A percentile compares a stretch with the other conserved stretches of the same genome.
phyloP scores from a whole-genome alignment of 2,329 filamentous ascomycete species.

The Chalaropsis thielavioides region DNA sequence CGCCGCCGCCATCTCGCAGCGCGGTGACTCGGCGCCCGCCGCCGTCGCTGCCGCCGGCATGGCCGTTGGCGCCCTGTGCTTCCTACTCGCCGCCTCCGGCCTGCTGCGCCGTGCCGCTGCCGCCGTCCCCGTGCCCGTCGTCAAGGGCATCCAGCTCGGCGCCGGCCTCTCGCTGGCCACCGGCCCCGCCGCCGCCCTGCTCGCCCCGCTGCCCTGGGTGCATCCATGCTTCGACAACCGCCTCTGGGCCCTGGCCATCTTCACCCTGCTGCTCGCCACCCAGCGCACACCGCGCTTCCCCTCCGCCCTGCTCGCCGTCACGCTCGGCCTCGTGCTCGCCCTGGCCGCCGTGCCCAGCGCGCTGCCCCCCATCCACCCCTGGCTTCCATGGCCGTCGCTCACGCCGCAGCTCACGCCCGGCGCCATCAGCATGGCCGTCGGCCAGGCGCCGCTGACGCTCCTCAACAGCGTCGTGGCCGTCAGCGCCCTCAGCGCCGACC shows the following conservation, averaged over 20 bases:
- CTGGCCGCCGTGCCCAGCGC: slow-evolving; percentile 24
- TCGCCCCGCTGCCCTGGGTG: slow-evolving; percentile 55
- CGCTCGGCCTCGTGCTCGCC: slow-evolving; percentile 53
- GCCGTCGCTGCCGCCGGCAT: slow-evolving; percentile 60
- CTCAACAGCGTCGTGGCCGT: slow-evolving; percentile 89
- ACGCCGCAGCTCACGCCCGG: slow-evolving; percentile 31
- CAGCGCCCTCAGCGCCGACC: slow-evolving; percentile 59
- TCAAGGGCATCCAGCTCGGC: slow-evolving; percentile 90
- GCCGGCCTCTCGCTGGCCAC: slow-evolving; percentile 74
- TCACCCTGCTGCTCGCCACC: slow-evolving; percentile 54
- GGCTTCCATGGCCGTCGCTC: background rate
- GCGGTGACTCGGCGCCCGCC: slow-evolving; percentile 30
- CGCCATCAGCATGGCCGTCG: slow-evolving; percentile 50
- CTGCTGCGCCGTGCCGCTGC: slow-evolving; percentile 58
- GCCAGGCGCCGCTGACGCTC: slow-evolving; percentile 79
- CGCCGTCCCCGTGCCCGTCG: slow-evolving; percentile 70
- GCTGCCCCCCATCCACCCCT: slow-evolving; percentile 28
- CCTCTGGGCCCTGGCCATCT: slow-evolving; percentile 60
- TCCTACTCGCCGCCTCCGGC: slow-evolving; percentile 65
- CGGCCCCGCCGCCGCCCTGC: slow-evolving; percentile 55
- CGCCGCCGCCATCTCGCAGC: slow-evolving; percentile 65
- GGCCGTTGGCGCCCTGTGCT: slow-evolving; percentile 58
- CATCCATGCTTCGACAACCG: slow-evolving; percentile 60
- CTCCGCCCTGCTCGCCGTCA: slow-evolving; percentile 61
- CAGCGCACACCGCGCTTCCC: slow-evolving; percentile 54